Conservation (phyloP, 2,329 filamentous ascomycete genomes). For the Fusarium tuaranense region DNA sequence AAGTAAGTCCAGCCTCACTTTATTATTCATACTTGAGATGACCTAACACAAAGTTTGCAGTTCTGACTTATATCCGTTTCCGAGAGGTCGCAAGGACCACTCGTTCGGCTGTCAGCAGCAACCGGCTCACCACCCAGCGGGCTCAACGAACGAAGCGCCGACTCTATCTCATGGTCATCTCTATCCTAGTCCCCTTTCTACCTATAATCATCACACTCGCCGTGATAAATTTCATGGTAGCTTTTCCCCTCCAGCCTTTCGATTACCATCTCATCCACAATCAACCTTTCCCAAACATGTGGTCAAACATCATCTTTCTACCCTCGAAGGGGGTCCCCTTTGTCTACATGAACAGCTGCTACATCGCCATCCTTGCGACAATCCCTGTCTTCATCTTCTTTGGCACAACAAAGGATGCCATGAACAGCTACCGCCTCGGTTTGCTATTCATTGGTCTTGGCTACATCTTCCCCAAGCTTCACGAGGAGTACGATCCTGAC, state of each 20-base stretch:
- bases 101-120: slow-evolving; percentile 53
- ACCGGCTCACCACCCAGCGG: slow-evolving; percentile 55
- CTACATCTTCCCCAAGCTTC: slow-evolving; percentile 56
- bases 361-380: slow-evolving; percentile 60
- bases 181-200: slow-evolving; percentile 63
- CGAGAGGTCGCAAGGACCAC: slow-evolving; percentile 58
- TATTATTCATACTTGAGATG: not conserved
- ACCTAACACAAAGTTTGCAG: slow-evolving; percentile 41
- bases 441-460: slow-evolving; percentile 57
- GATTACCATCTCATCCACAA: slow-evolving; percentile 58
- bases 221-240: slow-evolving; percentile 53
- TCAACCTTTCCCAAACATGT: slow-evolving; percentile 53
- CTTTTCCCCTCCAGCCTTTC: slow-evolving; percentile 50
- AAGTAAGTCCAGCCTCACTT: slow-evolving; percentile 51
- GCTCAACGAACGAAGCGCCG: slow-evolving; percentile 62
- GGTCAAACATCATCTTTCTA: slow-evolving; percentile 60
- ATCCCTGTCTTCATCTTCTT: slow-evolving; percentile 66
- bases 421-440: slow-evolving; percentile 59
- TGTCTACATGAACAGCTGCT: slow-evolving; percentile 58
- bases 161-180: slow-evolving; percentile 67
- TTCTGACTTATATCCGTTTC: slow-evolving; percentile 61
- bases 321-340: slow-evolving; percentile 56
- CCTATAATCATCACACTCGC: slow-evolving; percentile 59
- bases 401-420: slow-evolving; percentile 65
- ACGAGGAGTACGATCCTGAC: slow-evolving; percentile 55